Conservation (phyloP, 805 yeast genomes). For the Kazachstania taianensis region DNA sequence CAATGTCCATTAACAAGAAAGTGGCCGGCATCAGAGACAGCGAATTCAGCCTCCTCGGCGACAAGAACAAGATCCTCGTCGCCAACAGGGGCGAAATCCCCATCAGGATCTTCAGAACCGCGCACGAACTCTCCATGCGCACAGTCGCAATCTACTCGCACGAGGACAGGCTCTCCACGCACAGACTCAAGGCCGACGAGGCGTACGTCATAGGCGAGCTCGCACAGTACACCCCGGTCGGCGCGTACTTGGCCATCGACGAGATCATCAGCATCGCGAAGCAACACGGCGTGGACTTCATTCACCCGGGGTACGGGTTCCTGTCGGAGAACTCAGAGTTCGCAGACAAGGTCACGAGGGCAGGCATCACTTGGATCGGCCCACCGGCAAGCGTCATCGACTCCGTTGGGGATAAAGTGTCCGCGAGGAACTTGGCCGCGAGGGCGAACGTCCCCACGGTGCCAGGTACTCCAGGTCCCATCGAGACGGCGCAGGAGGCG, state of each 20-base stretch:
- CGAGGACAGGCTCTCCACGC: slow-evolving; percentile 92
- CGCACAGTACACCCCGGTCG: slow-evolving; percentile 90
- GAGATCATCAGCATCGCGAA: slow-evolving; percentile 84
- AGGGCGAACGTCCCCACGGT: slow-evolving; percentile 82
- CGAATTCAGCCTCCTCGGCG: slow-evolving; percentile 31
- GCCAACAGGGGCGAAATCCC: slow-evolving; percentile 85
- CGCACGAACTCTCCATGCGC: slow-evolving; percentile 94
- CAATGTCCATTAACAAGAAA: slow-evolving; percentile 7
- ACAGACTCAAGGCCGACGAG: slow-evolving; percentile 88
- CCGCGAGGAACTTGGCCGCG: slow-evolving; percentile 82
- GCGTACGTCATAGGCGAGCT: slow-evolving; percentile 83
- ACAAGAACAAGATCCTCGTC: slow-evolving; percentile 52
- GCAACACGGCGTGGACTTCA: slow-evolving; percentile 72
- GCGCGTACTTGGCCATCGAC: slow-evolving; percentile 91
- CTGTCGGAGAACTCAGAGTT: slow-evolving; percentile 86
- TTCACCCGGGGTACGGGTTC: slow-evolving; percentile 91
- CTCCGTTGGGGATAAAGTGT: slow-evolving; percentile 92
- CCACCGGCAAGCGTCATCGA: slow-evolving; percentile 84
- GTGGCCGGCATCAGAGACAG: slow-evolving; percentile 32
- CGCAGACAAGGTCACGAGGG: slow-evolving; percentile 82
- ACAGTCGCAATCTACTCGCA: slow-evolving; percentile 96
- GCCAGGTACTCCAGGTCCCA: slow-evolving; percentile 98
- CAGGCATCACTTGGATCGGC: slow-evolving; percentile 93
- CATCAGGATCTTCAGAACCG: slow-evolving; percentile 85
- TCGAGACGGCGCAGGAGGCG: slow-evolving; percentile 72